Percentiles rank a stretch among this genome's conserved stretches.
These are phyloP conservation scores for Suaeda aralocaspica DNA, from an alignment of 148 eudicot genomes.

Conservation along the genomic window DNA sequence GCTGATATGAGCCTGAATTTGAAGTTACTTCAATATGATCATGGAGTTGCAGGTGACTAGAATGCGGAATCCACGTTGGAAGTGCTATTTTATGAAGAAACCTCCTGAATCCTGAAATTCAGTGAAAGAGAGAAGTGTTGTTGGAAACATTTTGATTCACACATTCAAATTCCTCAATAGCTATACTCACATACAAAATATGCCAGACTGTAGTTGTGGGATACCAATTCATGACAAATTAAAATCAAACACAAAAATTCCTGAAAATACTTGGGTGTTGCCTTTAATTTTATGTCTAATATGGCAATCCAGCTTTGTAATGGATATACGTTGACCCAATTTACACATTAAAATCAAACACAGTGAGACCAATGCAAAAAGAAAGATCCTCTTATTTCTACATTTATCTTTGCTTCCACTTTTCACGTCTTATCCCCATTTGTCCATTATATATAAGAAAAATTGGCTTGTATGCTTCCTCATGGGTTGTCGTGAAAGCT, in stretches of 20 bases:
- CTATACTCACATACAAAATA: conserved; percentile 14
- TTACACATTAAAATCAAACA: conserved; percentile 22
- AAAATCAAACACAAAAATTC: conserved; percentile 11
- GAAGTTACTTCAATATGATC: conserved; percentile 21
- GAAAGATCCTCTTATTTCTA: conserved; percentile 18
- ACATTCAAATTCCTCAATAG: conserved; percentile 5
- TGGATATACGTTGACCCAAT: conserved; percentile 13
- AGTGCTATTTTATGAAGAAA: conserved; percentile 13
- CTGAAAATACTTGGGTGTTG: conserved; percentile 4
- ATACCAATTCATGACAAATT: conserved; percentile 5
- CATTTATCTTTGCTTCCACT: conserved; percentile 23
- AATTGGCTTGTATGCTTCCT: conserved; percentile 28
- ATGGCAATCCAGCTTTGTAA: conserved; percentile 10
- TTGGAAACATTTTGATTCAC: neutral
- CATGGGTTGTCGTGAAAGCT: conserved; percentile 26
- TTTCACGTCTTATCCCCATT: conserved; percentile 27
- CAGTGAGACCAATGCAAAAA: conserved; percentile 24
- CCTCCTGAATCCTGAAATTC: conserved; percentile 11
- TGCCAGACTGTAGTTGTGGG: conserved; percentile 7
- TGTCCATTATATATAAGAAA: conserved; percentile 10
- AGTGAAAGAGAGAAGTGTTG: conserved; percentile 5
- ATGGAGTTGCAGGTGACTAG: conserved; percentile 27
- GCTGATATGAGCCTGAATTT: conserved; percentile 17
- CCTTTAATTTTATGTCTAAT: conserved; percentile 18
- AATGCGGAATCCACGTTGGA: conserved; percentile 16